A percentile compares a stretch with the other conserved stretches of the same genome.
Conservation (phyloP, 768 basidiomycete species). For the Kwoniella bestiolae region DNA sequence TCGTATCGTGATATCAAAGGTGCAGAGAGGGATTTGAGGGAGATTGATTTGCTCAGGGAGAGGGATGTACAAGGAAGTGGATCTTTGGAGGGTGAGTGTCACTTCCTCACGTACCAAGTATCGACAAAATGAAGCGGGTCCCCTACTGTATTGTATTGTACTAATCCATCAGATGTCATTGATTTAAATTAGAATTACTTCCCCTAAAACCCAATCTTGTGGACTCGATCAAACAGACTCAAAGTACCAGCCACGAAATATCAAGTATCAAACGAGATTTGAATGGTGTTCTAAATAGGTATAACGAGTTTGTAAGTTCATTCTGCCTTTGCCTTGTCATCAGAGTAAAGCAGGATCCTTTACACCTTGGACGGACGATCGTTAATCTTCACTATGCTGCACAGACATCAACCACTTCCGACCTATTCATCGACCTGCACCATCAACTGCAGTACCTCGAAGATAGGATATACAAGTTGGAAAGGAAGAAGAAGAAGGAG, state of each 20-base stretch:
- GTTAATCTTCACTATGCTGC: too few relatives aligned
- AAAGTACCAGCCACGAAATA: constrained; percentile 19
- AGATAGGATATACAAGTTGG: constrained; percentile 30
- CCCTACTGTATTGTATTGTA: not conserved
- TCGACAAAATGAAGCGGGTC: not conserved
- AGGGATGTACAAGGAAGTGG: constrained; percentile 45
- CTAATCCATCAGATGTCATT: too few relatives aligned
- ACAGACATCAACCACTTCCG: constrained; percentile 44
- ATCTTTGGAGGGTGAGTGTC: constrained; percentile 36
- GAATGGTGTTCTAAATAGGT: constrained; percentile 30
- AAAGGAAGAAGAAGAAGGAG: constrained; percentile 37
- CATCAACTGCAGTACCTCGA: constrained; percentile 41
- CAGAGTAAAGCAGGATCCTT: too few relatives aligned
- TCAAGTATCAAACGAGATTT: constrained; percentile 28
- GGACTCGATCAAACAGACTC: not conserved
- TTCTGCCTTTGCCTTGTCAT: too few relatives aligned
- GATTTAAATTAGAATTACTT: constrained; percentile 35
- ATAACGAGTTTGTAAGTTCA: constrained; percentile 48
- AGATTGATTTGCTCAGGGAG: constrained; percentile 35
- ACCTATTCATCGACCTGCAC: constrained; percentile 47
- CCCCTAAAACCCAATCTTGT: constrained; percentile 22
- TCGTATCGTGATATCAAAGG: constrained; percentile 37
- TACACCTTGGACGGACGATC: too few relatives aligned
- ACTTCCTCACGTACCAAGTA: not conserved
- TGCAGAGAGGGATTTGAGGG: constrained; percentile 43